Evolutionary conservation across 768 basidiomycete genomes (phyloP).

Genomic region (Tricholoma matsutake): DNA sequence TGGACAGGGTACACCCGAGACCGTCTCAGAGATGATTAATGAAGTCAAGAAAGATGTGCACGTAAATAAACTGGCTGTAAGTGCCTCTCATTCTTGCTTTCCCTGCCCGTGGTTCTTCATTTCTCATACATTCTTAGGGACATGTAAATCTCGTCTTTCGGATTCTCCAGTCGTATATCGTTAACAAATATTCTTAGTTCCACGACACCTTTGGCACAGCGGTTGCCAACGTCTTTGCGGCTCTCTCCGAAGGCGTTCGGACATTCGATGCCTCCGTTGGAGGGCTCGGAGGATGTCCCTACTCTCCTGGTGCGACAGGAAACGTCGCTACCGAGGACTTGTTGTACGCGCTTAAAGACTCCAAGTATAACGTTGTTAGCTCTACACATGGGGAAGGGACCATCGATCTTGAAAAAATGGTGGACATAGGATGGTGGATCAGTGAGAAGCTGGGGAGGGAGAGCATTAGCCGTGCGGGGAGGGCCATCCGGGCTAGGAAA

Average conservation of each 20-base stretch:
- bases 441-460: constrained; percentile 59
- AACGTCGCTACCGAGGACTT: constrained; percentile 95
- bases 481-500: constrained; percentile 53
- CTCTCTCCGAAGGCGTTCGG: constrained; percentile 69
- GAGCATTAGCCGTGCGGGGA: constrained; percentile 75
- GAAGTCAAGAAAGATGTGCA: constrained; percentile 62
- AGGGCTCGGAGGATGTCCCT: constrained; percentile 93
- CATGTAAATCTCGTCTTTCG: constrained; percentile 40
- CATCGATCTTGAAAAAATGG: constrained; percentile 63
- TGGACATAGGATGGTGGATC: constrained; percentile 83
- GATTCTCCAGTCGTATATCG: not conserved
- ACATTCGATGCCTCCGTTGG: constrained; percentile 84
- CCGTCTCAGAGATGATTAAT: constrained; percentile 65
- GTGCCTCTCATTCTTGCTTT: constrained; percentile 14
- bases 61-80: constrained; percentile 67
- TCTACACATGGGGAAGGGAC: constrained; percentile 32
- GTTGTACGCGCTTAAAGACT: constrained; percentile 74
- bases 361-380: constrained; percentile 53
- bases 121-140: constrained; percentile 34
- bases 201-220: constrained; percentile 90
- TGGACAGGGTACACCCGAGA: constrained; percentile 75
- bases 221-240: constrained; percentile 70
- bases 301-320: constrained; percentile 93
- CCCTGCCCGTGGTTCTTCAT: constrained; percentile 1
- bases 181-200: constrained; percentile 44